Conservation (phyloP, 1,139 yeast genomes). For the Suhomyces wounanorum region DNA sequence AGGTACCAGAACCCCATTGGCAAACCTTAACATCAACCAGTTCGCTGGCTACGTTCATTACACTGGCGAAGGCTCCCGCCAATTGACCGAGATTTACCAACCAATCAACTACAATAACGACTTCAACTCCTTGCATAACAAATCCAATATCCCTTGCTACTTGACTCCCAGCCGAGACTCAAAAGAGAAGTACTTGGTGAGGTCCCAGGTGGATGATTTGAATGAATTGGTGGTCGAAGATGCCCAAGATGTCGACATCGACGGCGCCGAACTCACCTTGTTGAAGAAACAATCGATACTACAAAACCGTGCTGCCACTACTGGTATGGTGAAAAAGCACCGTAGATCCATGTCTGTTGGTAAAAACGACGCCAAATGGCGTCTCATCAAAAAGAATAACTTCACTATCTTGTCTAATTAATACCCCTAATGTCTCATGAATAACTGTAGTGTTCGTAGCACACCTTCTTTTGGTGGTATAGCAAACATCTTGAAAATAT, state of each 20-base stretch:
- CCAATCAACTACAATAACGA: conserved; percentile 38
- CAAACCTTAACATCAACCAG: conserved; percentile 33
- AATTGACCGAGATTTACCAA: conserved; percentile 35
- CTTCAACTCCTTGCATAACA: conserved; percentile 38
- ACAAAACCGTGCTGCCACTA: conserved; percentile 3
- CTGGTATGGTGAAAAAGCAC: conserved; percentile 26
- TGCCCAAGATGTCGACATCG: conserved; percentile 28
- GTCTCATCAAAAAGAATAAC: conserved; percentile 36
- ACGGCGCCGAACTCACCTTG: conserved; percentile 30
- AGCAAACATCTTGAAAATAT: no score
- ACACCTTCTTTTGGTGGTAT: no score
- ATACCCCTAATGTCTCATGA: conserved; percentile 1
- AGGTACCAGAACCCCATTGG: conserved; percentile 33
- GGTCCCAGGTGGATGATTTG: conserved; percentile 19
- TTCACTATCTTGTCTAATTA: conserved; percentile 22
- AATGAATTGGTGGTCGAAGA: conserved; percentile 25
- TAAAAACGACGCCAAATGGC: conserved; percentile 38
- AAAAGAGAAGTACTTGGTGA: conserved; percentile 29
- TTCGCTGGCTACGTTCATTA: conserved; percentile 36
- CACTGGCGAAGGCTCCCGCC: conserved; percentile 12
- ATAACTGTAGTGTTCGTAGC: background rate
- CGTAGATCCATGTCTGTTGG: conserved; percentile 44
- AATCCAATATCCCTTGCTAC: conserved; percentile 33
- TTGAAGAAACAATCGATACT: conserved; percentile 16
- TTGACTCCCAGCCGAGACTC: conserved; percentile 37